phyloP scores from a whole-genome alignment of 1,139 yeast genomes.

The Schizosaccharomyces versatilis region DNA sequence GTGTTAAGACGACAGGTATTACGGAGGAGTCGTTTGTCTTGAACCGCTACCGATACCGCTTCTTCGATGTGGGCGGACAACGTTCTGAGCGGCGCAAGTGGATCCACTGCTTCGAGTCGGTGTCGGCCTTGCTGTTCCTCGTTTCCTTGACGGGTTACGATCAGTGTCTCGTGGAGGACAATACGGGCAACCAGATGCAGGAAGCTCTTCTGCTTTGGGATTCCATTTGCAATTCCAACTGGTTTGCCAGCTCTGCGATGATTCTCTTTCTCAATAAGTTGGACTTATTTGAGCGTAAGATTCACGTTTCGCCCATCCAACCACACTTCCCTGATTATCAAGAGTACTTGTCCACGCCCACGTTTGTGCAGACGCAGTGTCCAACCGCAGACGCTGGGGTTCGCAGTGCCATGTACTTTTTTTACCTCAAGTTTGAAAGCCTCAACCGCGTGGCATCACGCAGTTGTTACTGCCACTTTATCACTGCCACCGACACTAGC shows the following conservation, averaged over 20 bases:
- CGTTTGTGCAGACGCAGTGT: slow-evolving; percentile 1
- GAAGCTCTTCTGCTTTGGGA: slow-evolving; percentile 73
- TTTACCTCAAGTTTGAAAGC: slow-evolving; percentile 1
- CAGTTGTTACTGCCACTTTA: slow-evolving; percentile 1
- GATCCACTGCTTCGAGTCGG: slow-evolving; percentile 88
- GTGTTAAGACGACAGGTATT: slow-evolving; percentile 88
- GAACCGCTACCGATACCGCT: slow-evolving; percentile 29
- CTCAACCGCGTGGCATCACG: slow-evolving; percentile 2
- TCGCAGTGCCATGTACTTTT: background rate
- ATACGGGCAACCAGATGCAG: slow-evolving; percentile 68
- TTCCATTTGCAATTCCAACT: slow-evolving; percentile 58
- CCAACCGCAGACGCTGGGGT: background rate
- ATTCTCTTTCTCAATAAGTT: slow-evolving; percentile 73
- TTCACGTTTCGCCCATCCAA: slow-evolving; percentile 38
- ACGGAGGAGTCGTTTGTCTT: slow-evolving; percentile 64
- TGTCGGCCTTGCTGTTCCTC: slow-evolving; percentile 72
- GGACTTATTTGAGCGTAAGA: slow-evolving; percentile 55
- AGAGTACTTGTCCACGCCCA: background rate
- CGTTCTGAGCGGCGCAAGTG: slow-evolving; percentile 81
- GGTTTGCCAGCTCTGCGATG: slow-evolving; percentile 73
- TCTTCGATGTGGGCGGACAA: slow-evolving; percentile 78
- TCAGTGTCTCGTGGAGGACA: slow-evolving; percentile 77
- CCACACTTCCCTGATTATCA: slow-evolving; percentile 45
- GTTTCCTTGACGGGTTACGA: slow-evolving; percentile 83
- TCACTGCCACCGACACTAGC: slow-evolving; percentile 1